phyloP scores from a whole-genome alignment of 768 basidiomycete species.

The Lactarius deliciosus region DNA sequence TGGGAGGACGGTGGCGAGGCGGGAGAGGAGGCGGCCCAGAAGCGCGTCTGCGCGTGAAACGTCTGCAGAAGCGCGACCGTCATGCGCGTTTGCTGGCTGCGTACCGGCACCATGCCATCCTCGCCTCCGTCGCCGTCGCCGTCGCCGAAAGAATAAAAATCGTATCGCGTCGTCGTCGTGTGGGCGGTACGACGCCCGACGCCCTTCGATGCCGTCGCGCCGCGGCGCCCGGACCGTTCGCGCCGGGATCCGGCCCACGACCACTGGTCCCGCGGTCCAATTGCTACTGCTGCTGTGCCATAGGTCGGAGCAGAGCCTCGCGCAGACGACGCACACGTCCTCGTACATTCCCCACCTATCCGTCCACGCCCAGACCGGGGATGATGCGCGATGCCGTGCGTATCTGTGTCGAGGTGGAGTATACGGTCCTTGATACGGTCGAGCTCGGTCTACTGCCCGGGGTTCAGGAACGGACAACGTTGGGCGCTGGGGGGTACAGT shows the following conservation, averaged over 20 bases:
- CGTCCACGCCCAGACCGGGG: slow-evolving; percentile 45
- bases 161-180: slow-evolving; percentile 15
- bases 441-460: slow-evolving; percentile 69
- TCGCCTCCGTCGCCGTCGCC: slow-evolving; percentile 31
- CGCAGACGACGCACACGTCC: slow-evolving; percentile 80
- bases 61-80: slow-evolving; percentile 56
- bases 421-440: too few relatives aligned
- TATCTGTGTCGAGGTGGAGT: slow-evolving; percentile 50
- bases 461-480: too few relatives aligned
- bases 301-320: slow-evolving; percentile 75
- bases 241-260: neutral
- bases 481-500: too few relatives aligned
- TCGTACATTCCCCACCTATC: slow-evolving; percentile 84
- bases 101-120: slow-evolving; percentile 15
- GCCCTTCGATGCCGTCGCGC: slow-evolving; percentile 71
- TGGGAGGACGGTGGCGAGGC: slow-evolving; percentile 13
- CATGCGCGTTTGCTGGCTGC: slow-evolving; percentile 30
- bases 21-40: slow-evolving; percentile 51
- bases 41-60: slow-evolving; percentile 60
- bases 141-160: neutral
- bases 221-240: slow-evolving; percentile 4
- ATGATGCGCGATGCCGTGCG: neutral
- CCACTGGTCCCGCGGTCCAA: neutral
- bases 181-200: slow-evolving; percentile 31
- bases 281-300: slow-evolving; percentile 56